Percentiles rank a stretch among this genome's conserved stretches.
Evolutionary conservation across 805 yeast species (phyloP).

Genomic region (Novakomyces olei): DNA sequence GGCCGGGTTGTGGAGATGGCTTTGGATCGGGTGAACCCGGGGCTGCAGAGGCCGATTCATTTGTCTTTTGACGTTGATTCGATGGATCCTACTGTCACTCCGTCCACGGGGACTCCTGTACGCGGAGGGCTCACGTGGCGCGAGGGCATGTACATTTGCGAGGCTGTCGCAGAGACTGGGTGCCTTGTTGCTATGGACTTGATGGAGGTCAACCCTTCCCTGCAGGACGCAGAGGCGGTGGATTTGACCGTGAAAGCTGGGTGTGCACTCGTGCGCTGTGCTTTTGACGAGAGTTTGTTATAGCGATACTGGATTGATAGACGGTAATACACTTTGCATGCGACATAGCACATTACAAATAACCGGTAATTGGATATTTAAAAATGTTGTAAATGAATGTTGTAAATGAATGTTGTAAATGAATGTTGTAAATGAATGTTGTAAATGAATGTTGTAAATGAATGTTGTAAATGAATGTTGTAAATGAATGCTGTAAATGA

Average conservation of each 20-base stretch:
- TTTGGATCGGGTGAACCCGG: conserved; percentile 50
- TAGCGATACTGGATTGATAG: too few relatives aligned
- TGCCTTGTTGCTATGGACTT: conserved; percentile 68
- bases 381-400: too few relatives aligned
- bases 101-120: conserved; percentile 95
- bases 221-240: conserved; percentile 58
- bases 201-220: conserved; percentile 79
- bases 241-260: conserved; percentile 71
- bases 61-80: conserved; percentile 92
- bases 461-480: too few relatives aligned
- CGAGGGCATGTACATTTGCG: conserved; percentile 83
- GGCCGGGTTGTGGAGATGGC: conserved; percentile 86
- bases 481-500: too few relatives aligned
- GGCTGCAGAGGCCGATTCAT: conserved; percentile 54
- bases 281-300: too few relatives aligned
- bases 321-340: too few relatives aligned
- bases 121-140: conserved; percentile 87
- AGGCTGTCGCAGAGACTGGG: conserved; percentile 82
- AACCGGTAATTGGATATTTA: too few relatives aligned
- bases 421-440: too few relatives aligned
- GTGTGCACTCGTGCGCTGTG: too few relatives aligned
- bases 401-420: too few relatives aligned
- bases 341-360: too few relatives aligned
- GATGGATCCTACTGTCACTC: conserved; percentile 79
- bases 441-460: too few relatives aligned